Conservation (phyloP, 2,329 filamentous ascomycete genomes). For the Cladosporium phlei region DNA sequence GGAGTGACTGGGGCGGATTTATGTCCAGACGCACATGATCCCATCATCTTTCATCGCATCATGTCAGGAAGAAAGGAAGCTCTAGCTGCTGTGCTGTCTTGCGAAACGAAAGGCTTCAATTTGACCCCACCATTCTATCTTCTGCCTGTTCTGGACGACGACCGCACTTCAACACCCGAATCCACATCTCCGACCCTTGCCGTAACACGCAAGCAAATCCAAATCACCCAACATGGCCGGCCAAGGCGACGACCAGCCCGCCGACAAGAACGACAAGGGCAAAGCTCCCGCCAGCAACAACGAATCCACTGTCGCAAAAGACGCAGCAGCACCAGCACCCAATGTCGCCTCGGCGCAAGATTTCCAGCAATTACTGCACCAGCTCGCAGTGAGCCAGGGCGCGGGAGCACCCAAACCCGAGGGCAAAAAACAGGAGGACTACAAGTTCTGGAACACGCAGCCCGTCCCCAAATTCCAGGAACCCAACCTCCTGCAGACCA, state of each 20-base stretch:
- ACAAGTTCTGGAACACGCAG: slow-evolving; percentile 99
- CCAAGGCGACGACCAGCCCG: slow-evolving; percentile 2
- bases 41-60: too few relatives aligned
- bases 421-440: slow-evolving; percentile 42
- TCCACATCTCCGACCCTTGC: too few relatives aligned
- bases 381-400: slow-evolving; percentile 23
- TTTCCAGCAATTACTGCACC: slow-evolving; percentile 27
- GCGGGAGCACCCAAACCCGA: slow-evolving; percentile 23
- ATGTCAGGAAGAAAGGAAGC: too few relatives aligned
- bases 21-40: too few relatives aligned
- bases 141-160: too few relatives aligned
- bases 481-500: slow-evolving; percentile 31
- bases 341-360: slow-evolving; percentile 21
- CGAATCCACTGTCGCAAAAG: slow-evolving; percentile 2
- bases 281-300: too few relatives aligned
- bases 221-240: slow-evolving; percentile 1
- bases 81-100: too few relatives aligned
- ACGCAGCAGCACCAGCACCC: slow-evolving; percentile 11
- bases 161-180: too few relatives aligned
- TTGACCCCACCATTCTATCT: too few relatives aligned
- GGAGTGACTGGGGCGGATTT: too few relatives aligned
- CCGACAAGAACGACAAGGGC: slow-evolving; percentile 8
- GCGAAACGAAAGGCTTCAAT: too few relatives aligned
- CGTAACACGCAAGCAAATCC: too few relatives aligned
- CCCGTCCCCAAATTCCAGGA: slow-evolving; percentile 78